Evolutionary conservation across 495 filamentous ascomycete species (phyloP).

Genomic region (Xylaria nigripes): DNA sequence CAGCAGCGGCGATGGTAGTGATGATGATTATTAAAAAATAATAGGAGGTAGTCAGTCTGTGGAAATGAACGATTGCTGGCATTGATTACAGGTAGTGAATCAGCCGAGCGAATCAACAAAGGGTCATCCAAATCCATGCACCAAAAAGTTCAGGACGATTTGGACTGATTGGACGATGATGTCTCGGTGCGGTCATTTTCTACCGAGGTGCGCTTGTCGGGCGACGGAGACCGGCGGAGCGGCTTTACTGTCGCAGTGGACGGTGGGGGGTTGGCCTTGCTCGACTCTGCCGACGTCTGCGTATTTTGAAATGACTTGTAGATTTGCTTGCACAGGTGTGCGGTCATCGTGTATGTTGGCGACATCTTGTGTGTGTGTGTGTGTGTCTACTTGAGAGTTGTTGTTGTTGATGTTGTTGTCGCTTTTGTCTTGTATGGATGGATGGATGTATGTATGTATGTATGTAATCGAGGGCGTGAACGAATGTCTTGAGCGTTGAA

Average conservation of each 20-base stretch:
- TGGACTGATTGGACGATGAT: conserved; percentile 1
- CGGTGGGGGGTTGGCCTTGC: conserved; percentile 10
- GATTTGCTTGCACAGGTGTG: conserved; percentile 46
- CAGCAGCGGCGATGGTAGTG: no score
- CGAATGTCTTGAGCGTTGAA: no score
- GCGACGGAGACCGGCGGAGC: conserved; percentile 29
- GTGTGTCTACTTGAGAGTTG: background rate
- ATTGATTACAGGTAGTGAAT: no score
- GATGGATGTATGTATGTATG: no score
- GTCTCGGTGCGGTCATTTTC: conserved; percentile 33
- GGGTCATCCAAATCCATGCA: no score
- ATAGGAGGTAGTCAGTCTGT: no score
- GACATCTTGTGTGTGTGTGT: conserved; percentile 27
- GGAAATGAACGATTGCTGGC: no score
- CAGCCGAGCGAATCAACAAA: no score
- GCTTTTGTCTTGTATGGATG: background rate
- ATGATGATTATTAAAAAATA: no score
- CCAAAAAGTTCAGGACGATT: conserved; percentile 16
- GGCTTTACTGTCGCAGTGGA: conserved; percentile 3
- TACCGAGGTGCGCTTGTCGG: conserved; percentile 33
- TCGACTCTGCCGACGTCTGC: conserved; percentile 28
- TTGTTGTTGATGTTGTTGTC: background rate
- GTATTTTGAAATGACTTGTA: conserved; percentile 39
- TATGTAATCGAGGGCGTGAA: no score
- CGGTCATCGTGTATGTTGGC: conserved; percentile 46